Evolutionary conservation across 1,139 yeast species (phyloP).

Genomic region (Kluyveromyces sp.): DNA sequence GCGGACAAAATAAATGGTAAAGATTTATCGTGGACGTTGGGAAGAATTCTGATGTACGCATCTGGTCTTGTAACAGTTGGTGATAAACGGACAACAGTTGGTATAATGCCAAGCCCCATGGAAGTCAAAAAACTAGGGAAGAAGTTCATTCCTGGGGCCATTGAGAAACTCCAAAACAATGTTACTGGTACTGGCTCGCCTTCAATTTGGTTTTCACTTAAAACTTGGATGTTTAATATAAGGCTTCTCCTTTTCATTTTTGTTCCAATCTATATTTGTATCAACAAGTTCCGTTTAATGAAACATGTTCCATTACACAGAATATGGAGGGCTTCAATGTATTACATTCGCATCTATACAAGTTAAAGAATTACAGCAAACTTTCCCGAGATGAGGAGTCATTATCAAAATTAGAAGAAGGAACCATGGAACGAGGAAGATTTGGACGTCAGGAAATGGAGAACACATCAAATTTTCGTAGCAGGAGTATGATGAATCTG

Average conservation of each 20-base stretch:
- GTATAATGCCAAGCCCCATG: constrained; percentile 46
- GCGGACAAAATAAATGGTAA: constrained; percentile 52
- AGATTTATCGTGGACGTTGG: constrained; percentile 63
- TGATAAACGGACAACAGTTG: constrained; percentile 26
- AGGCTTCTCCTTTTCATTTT: neutral
- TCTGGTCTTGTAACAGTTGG: constrained; percentile 41
- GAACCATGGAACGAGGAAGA: constrained; percentile 9
- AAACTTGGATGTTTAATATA: neutral
- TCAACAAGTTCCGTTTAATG: constrained; percentile 2
- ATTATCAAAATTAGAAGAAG: constrained; percentile 20
- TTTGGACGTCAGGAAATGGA: constrained; percentile 11
- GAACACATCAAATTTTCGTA: constrained; percentile 16
- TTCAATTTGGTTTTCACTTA: neutral
- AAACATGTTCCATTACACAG: neutral
- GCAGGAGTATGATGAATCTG: constrained; percentile 25
- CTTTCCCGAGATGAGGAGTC: constrained; percentile 7
- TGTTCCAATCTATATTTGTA: neutral
- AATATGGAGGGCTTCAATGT: constrained; percentile 4
- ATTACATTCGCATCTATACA: constrained; percentile 7
- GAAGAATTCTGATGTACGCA: constrained; percentile 52
- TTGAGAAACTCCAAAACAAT: neutral
- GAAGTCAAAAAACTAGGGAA: constrained; percentile 31
- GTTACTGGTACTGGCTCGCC: neutral
- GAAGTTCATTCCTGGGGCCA: constrained; percentile 33
- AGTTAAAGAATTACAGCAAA: constrained; percentile 8